Evolutionary conservation across 1,284 basidiomycete species (phyloP).

Genomic region (Moniliophthora roreri): DNA sequence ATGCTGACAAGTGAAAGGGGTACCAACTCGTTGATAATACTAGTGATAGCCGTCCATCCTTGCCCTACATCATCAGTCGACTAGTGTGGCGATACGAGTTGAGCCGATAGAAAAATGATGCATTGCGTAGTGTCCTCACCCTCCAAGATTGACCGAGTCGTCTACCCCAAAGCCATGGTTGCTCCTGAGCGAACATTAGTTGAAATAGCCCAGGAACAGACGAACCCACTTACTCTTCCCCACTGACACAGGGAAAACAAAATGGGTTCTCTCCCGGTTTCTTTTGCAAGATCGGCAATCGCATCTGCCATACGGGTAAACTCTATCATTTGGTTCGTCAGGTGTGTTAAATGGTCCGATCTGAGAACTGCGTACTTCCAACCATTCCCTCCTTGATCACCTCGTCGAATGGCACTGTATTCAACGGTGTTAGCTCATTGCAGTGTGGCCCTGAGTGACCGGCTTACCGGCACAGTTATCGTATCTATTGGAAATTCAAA

Average conservation of each 20-base stretch:
- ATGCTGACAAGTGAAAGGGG: not conserved
- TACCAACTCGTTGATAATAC: conserved; percentile 42
- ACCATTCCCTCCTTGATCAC: conserved; percentile 51
- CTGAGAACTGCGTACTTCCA: conserved; percentile 38
- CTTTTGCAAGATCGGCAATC: conserved; percentile 37
- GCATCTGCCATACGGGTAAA: conserved; percentile 50
- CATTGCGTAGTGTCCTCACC: too few species aligned
- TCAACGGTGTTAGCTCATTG: not conserved
- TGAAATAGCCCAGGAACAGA: not conserved
- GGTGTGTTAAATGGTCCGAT: conserved; percentile 1
- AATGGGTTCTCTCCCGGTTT: conserved; percentile 38
- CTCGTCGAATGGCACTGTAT: conserved; percentile 50
- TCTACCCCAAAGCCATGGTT: conserved; percentile 35
- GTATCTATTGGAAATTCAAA: conserved; percentile 36
- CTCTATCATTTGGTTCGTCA: conserved; percentile 28
- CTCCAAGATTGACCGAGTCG: conserved; percentile 45
- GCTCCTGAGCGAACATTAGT: conserved; percentile 4
- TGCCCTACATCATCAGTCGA: conserved; percentile 27
- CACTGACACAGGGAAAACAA: conserved; percentile 53
- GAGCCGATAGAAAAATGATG: conserved; percentile 17
- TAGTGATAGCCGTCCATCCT: conserved; percentile 36
- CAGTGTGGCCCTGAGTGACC: too few species aligned
- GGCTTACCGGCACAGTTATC: conserved; percentile 53
- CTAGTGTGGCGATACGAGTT: conserved; percentile 29
- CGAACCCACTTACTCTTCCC: conserved; percentile 39